Percentiles rank a stretch among this genome's conserved stretches.
phyloP scores from a whole-genome alignment of 1,284 basidiomycete species.

The Leccinum insolens region DNA sequence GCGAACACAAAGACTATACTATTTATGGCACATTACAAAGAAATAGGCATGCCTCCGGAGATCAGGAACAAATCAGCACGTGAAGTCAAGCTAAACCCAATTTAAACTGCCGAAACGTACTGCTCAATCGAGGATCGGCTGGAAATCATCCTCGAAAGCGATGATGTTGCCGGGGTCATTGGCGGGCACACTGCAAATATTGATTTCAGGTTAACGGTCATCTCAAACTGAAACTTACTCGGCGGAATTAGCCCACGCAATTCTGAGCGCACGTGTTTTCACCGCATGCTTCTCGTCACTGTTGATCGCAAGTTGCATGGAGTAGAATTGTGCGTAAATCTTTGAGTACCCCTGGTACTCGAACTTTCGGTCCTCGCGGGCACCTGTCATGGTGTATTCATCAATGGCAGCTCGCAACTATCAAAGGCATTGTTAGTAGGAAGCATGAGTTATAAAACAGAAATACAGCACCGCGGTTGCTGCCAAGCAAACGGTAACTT shows the following conservation, averaged over 20 bases:
- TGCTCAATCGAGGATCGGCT: neutral
- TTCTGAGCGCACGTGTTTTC: neutral
- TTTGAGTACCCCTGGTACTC: neutral
- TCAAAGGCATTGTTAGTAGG: neutral
- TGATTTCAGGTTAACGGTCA: too few species aligned
- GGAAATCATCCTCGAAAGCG: neutral
- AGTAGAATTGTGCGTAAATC: neutral
- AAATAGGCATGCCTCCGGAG: too few species aligned
- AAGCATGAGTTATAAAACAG: neutral
- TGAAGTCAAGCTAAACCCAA: neutral
- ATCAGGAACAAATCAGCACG: neutral
- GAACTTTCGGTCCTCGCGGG: neutral
- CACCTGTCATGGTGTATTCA: neutral
- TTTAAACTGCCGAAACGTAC: neutral
- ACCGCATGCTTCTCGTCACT: too few species aligned
- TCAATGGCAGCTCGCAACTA: neutral
- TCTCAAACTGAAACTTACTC: neutral
- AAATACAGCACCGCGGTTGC: neutral
- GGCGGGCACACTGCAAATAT: neutral
- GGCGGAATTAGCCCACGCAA: neutral
- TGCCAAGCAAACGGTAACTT: neutral
- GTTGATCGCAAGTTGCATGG: neutral
- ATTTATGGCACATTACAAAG: too few species aligned
- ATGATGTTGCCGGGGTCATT: neutral
- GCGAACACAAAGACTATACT: too few species aligned